Conservation (phyloP, 495 filamentous ascomycete genomes). For the Neurospora sp. region DNA sequence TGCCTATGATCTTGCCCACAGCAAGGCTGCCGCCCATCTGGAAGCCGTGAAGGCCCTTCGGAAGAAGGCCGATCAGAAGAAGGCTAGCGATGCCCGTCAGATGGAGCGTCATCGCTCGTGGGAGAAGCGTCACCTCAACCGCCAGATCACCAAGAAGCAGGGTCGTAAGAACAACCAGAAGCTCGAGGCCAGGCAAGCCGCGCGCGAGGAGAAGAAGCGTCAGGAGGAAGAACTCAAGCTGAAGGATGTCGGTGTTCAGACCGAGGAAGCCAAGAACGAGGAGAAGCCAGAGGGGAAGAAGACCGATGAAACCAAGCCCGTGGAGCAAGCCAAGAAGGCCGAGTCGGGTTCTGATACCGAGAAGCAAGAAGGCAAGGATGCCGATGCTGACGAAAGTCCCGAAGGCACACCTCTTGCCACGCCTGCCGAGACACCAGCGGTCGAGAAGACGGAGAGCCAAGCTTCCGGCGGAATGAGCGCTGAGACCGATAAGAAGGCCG, state of each 20-base stretch:
- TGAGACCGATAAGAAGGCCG: constrained; percentile 1
- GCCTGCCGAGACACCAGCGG: constrained; percentile 14
- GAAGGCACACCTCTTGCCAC: constrained; percentile 18
- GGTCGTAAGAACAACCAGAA: constrained; percentile 35
- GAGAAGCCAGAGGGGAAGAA: constrained; percentile 17
- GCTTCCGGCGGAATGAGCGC: neutral
- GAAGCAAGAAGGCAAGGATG: neutral
- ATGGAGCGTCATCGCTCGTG: constrained; percentile 34
- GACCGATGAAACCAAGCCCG: constrained; percentile 21
- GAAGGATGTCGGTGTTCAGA: constrained; percentile 32
- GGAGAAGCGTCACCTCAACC: constrained; percentile 41
- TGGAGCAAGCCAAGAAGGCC: constrained; percentile 6
- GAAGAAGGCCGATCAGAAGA: constrained; percentile 38
- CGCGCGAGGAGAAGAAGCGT: constrained; percentile 27
- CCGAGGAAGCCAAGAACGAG: constrained; percentile 19
- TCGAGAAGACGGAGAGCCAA: constrained; percentile 18
- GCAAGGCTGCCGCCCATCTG: constrained; percentile 58
- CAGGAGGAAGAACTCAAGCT: constrained; percentile 31
- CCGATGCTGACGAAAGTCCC: constrained; percentile 11
- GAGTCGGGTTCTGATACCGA: constrained; percentile 1
- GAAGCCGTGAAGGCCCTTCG: constrained; percentile 47
- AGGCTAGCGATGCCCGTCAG: constrained; percentile 35
- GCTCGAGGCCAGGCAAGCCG: constrained; percentile 22
- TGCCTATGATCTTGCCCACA: constrained; percentile 83
- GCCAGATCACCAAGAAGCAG: constrained; percentile 34